Conservation (phyloP, 2,329 filamentous ascomycete species). For the Pleomassaria siparia region DNA sequence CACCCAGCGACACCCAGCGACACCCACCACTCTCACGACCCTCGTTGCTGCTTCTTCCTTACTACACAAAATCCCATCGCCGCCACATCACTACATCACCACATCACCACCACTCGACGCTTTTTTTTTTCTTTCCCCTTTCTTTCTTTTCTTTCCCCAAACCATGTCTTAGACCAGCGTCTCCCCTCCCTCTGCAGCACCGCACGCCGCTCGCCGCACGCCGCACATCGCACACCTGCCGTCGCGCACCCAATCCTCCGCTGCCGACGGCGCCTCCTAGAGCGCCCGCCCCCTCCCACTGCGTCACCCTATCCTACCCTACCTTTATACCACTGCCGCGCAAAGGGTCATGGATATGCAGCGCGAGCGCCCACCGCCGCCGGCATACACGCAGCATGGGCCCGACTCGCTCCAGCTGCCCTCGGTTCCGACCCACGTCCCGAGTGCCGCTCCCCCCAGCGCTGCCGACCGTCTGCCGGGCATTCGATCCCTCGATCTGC, state of each 20-base stretch:
- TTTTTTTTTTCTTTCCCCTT: neutral
- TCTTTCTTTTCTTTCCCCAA: neutral
- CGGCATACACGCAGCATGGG: conserved; percentile 47
- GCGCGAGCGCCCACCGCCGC: conserved; percentile 45
- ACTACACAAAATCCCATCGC: too few species aligned
- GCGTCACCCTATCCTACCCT: conserved; percentile 10
- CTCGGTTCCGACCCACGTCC: conserved; percentile 44
- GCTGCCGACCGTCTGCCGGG: conserved; percentile 47
- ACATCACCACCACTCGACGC: too few species aligned
- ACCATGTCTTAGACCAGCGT: neutral
- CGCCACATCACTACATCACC: too few species aligned
- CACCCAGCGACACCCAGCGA: too few species aligned
- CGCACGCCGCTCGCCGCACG: neutral
- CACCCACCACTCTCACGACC: too few species aligned
- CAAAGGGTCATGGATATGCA: conserved; percentile 24
- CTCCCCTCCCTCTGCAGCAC: neutral
- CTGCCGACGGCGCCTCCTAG: neutral
- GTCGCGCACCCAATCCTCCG: neutral
- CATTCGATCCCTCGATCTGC: conserved; percentile 47
- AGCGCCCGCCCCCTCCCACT: conserved; percentile 4
- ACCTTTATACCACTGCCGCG: conserved; percentile 1
- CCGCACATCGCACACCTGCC: neutral
- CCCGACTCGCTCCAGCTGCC: conserved; percentile 45
- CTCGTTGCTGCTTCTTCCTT: too few species aligned
- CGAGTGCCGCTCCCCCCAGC: conserved; percentile 19